These are phyloP conservation scores for Venturia nashicola DNA, from an alignment of 2,329 filamentous ascomycete species.

Conservation along the genomic window DNA sequence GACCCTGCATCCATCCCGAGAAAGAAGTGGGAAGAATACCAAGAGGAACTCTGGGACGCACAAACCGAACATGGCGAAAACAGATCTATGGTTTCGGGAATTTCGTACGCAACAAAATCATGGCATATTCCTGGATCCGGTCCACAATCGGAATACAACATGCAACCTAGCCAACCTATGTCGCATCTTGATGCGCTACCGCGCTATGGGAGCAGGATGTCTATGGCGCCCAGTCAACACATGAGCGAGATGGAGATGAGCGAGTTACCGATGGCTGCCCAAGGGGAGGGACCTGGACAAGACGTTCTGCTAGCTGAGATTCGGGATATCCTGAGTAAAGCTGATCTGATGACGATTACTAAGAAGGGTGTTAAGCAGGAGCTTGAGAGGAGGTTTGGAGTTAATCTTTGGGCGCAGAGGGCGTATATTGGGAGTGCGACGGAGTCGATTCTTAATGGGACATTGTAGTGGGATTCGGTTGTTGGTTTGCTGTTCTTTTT, in stretches of 20 bases:
- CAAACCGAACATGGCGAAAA: conserved; percentile 73
- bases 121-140: conserved; percentile 26
- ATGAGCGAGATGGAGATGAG: conserved; percentile 38
- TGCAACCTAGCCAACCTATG: conserved; percentile 42
- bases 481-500: neutral
- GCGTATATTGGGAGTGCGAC: conserved; percentile 59
- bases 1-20: conserved; percentile 84
- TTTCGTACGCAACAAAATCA: conserved; percentile 85
- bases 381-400: conserved; percentile 79
- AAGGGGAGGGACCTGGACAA: conserved; percentile 49
- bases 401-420: conserved; percentile 74
- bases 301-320: conserved; percentile 90
- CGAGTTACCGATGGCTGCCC: conserved; percentile 55
- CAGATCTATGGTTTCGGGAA: conserved; percentile 80
- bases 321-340: conserved; percentile 78
- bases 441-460: conserved; percentile 28
- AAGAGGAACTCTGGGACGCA: conserved; percentile 93
- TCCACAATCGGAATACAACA: conserved; percentile 49
- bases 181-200: conserved; percentile 45
- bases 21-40: conserved; percentile 99
- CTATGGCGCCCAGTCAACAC: conserved; percentile 45
- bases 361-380: conserved; percentile 98
- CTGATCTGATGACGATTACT: conserved; percentile 93
- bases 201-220: conserved; percentile 31
- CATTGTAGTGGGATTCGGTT: neutral